A percentile compares a stretch with the other conserved stretches of the same genome.
Evolutionary conservation across 2,329 filamentous ascomycete species (phyloP).

Genomic region (Thelonectria blattea): DNA sequence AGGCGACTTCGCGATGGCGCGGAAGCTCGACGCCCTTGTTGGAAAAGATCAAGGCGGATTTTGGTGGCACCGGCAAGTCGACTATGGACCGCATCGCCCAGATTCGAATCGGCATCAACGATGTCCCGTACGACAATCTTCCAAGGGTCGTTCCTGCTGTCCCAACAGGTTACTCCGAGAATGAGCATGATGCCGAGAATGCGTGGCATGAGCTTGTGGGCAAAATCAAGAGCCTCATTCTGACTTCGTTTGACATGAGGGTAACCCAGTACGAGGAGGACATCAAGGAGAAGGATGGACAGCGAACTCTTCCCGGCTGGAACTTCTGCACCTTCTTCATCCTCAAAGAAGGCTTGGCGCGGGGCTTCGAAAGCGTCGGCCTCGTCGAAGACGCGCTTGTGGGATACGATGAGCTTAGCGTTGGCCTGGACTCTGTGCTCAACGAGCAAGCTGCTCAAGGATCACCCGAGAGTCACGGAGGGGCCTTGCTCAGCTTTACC

Average conservation of each 20-base stretch:
- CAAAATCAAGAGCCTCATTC: conserved; percentile 86
- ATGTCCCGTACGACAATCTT: conserved; percentile 69
- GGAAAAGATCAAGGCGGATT: conserved; percentile 89
- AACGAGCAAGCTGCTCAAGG: conserved; percentile 71
- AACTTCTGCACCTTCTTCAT: conserved; percentile 99
- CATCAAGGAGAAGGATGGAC: conserved; percentile 90
- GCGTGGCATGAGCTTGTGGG: conserved; percentile 84
- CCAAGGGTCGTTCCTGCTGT: conserved; percentile 68
- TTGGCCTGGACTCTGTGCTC: conserved; percentile 83
- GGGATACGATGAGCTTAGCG: conserved; percentile 91
- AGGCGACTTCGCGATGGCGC: conserved; percentile 76
- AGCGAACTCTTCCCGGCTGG: conserved; percentile 89
- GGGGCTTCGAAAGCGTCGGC: conserved; percentile 95
- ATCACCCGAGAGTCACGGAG: conserved; percentile 69
- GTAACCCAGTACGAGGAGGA: conserved; percentile 97
- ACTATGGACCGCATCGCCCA: conserved; percentile 82
- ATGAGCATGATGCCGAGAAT: conserved; percentile 76
- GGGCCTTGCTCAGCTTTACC: conserved; percentile 74
- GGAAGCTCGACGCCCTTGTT: conserved; percentile 81
- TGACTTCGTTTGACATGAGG: conserved; percentile 87
- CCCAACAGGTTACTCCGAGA: conserved; percentile 70
- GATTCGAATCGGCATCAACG: conserved; percentile 76
- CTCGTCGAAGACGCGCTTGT: conserved; percentile 93
- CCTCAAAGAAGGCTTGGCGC: conserved; percentile 90
- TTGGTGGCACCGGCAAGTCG: conserved; percentile 76